A percentile compares a stretch with the other conserved stretches of the same genome.
These are phyloP conservation scores for Novymonas esmeraldas DNA, from an alignment of 208 protist genomes.

Conservation along the genomic window DNA sequence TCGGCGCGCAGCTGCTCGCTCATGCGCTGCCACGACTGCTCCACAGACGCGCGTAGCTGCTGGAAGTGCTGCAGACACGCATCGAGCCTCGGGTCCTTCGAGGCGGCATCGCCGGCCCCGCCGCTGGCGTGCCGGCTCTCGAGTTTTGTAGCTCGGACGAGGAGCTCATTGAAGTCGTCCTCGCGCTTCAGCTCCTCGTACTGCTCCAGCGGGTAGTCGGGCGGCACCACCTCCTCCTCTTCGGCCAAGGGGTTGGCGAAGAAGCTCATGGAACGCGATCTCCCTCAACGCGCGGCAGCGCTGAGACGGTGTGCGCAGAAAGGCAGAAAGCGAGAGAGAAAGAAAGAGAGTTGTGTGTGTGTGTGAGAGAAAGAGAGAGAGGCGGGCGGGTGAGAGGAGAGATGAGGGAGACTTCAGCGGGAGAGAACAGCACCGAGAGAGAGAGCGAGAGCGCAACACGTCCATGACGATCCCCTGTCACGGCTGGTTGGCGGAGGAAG, in stretches of 20 bases:
- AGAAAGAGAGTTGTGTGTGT: not conserved
- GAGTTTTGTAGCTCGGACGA: constrained; percentile 39
- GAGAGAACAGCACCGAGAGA: not conserved
- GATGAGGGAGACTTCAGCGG: no score
- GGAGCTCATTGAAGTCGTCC: constrained; percentile 77
- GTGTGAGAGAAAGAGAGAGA: not conserved
- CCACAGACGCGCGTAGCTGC: constrained; percentile 17
- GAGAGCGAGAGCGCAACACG: no score
- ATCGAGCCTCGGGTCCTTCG: constrained; percentile 10
- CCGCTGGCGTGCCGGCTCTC: constrained; percentile 10
- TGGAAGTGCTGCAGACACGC: constrained; percentile 18
- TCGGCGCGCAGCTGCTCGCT: not conserved
- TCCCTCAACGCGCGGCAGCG: not conserved
- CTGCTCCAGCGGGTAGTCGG: constrained; percentile 49
- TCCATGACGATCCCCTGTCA: no score
- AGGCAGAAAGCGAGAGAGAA: not conserved
- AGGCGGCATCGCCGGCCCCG: not conserved
- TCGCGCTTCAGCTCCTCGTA: constrained; percentile 73
- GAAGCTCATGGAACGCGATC: constrained; percentile 41
- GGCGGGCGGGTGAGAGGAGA: not conserved
- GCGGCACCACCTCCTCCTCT: constrained; percentile 55
- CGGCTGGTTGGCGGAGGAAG: no score
- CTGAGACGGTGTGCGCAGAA: not conserved
- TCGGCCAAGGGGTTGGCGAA: constrained; percentile 78
- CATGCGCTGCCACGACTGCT: constrained; percentile 22